Base-by-base conservation (phyloP, 352 stramenopile genomes). In the Pythium phragmitis region DNA sequence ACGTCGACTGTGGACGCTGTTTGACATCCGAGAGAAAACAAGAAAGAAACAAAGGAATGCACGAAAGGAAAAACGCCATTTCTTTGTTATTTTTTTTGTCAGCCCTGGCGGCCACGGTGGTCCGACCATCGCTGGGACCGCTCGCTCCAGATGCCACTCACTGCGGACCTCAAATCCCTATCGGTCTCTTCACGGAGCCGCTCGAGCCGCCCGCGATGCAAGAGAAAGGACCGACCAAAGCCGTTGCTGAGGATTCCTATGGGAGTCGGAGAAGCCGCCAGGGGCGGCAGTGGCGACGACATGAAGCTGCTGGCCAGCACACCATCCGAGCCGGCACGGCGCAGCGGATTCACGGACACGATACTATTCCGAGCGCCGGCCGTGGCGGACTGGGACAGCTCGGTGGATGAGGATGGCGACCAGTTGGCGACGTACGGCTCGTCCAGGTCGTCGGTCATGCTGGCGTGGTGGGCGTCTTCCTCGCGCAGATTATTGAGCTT, bases 131-230 rank as follows among this genome's bases (percentile, higher is more conserved):
- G 58, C 21, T 43, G 45, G 9, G 62, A 68, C 3, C 62, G 62
- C 19, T 68, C 62, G 47, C 62, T 68, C 62, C 62, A 69, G 28
- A 69, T 64, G 19, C 63, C 63, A 42, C 63, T 69, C 36, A 69
- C 16, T 0, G 55, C 57, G 5, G 63, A 65, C 7, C 57, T 56
- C 30, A 65, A 47, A 36, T 70, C 63, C 1, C 55, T 36, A 5
- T 63, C 63, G 9, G 63, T 69, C 55, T 69, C 55, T 26, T 64
- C 63, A 4, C 47, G 54, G 19, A 69, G 48, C 37, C 50, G 48
- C 33, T 60, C 63, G 42, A 69, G 55, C 2, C 39, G 47, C 14
- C 26, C 33, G 21, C 52, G 17, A 19, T 55, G 46, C 41, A 37
- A 2, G 9, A 69, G 63, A 34, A 69, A 69, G 16, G 63, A 69